Evolutionary conservation across 768 basidiomycete species (phyloP), one percentile per base, ranked within the genome.

Genomic region (Rhizopogon rudus): DNA sequence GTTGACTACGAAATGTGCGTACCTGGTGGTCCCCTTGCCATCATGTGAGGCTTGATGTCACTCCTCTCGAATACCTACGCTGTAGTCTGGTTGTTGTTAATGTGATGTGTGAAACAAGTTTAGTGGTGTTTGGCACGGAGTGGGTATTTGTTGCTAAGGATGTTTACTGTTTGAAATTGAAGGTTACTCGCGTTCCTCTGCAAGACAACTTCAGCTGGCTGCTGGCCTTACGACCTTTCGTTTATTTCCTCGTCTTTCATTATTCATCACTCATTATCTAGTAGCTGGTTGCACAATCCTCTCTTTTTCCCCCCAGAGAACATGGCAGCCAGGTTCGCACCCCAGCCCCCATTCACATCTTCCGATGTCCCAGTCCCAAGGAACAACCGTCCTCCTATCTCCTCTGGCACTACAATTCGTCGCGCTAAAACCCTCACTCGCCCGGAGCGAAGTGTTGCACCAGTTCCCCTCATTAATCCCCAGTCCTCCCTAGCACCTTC

Each of bases 381-480:
- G 9, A 73, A 79, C 49, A 73, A 79, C 49, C 77, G 83, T 51
- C 76, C 78, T 46, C 78, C 83, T 14, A 53, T 70, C 40, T 67
- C 75, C 14, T 71, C 79, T 31, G 81, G 79, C 44, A 71, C 81
- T 45, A 87, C 88, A 49, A 76, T 93, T 54, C 86, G 87, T 53
- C 81, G 95, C 52, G 91, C 91, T 67, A 99, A 98, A 78, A 99
- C 97, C 6, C 85, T 99, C 62, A 98, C 92, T 50, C 82, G 93
- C 56, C 97, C 97, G 65, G 97, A 99, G 76, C 86, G 97, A 55
- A 81, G 91, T 66, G 91, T 98, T 48, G 93, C 93, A 4, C 92
- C 94, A 37, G 88, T 90, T 14, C 95, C 96, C 5, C 86, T 99
- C 65, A 95, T 99, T 58, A 93, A 91, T 53, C 93, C 95, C 6